phyloP scores from a whole-genome alignment of 2,329 filamentous ascomycete species.

The Alternaria gaisen region DNA sequence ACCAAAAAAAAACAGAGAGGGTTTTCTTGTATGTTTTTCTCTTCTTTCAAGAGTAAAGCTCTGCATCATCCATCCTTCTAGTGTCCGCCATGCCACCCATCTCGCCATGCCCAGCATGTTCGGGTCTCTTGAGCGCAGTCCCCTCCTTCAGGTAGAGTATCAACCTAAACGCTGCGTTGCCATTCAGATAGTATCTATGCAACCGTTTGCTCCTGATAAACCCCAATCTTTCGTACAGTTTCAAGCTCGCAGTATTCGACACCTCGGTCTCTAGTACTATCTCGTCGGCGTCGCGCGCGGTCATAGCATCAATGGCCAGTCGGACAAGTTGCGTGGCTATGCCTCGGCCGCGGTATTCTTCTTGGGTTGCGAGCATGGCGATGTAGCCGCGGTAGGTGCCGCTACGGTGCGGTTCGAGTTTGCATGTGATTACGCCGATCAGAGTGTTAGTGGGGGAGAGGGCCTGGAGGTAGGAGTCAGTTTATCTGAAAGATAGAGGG shows the following conservation, averaged over 20 bases:
- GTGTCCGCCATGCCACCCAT: slow-evolving; percentile 6
- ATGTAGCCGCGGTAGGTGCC: slow-evolving; percentile 94
- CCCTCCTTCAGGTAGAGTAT: slow-evolving; percentile 76
- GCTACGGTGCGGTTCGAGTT: slow-evolving; percentile 87
- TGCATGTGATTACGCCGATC: slow-evolving; percentile 92
- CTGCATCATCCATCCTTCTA: slow-evolving; percentile 15
- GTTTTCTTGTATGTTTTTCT: neutral
- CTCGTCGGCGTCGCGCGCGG: slow-evolving; percentile 83
- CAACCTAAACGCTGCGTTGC: slow-evolving; percentile 90
- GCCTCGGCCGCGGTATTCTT: slow-evolving; percentile 80
- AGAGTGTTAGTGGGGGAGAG: slow-evolving; percentile 62
- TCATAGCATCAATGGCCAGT: slow-evolving; percentile 91
- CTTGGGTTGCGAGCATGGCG: slow-evolving; percentile 94
- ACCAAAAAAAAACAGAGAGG: neutral
- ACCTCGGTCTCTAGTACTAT: slow-evolving; percentile 96
- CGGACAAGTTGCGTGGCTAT: slow-evolving; percentile 89
- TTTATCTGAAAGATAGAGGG: slow-evolving; percentile 23
- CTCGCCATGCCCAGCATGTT: slow-evolving; percentile 12
- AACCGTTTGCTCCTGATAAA: slow-evolving; percentile 92
- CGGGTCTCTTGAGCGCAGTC: slow-evolving; percentile 43
- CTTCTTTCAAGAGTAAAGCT: slow-evolving; percentile 13
- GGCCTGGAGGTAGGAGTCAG: slow-evolving; percentile 46
- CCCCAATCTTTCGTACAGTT: slow-evolving; percentile 89
- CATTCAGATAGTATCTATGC: slow-evolving; percentile 95
- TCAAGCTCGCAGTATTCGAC: slow-evolving; percentile 87